Conservation (phyloP, 768 basidiomycete genomes). For the Tricholoma matsutake region DNA sequence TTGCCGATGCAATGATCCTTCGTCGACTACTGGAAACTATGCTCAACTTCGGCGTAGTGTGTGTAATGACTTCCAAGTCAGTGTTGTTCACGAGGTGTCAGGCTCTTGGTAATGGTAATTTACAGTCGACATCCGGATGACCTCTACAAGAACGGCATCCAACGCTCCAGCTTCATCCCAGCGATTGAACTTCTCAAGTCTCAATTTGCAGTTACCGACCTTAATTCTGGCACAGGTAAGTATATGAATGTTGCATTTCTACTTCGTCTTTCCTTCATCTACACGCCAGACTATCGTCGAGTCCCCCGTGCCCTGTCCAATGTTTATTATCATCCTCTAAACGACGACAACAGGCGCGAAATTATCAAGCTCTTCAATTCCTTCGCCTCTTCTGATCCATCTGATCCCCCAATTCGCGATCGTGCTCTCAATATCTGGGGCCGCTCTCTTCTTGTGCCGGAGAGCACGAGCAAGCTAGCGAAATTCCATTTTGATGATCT, state of each 20-base stretch:
- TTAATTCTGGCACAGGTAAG: conserved; percentile 92
- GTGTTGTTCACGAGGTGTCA: conserved; percentile 22
- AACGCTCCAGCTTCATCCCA: conserved; percentile 90
- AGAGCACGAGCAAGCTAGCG: conserved; percentile 77
- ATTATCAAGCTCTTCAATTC: conserved; percentile 83
- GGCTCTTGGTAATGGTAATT: conserved; percentile 2
- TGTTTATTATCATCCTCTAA: conserved; percentile 87
- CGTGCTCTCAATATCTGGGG: conserved; percentile 88
- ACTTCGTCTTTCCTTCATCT: conserved; percentile 3
- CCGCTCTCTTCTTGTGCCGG: conserved; percentile 72
- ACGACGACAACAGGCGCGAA: conserved; percentile 60
- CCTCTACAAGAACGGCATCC: conserved; percentile 98
- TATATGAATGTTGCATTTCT: conserved; percentile 1
- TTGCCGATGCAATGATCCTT: conserved; percentile 97
- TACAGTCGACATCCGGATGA: conserved; percentile 93
- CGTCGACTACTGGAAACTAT: conserved; percentile 85
- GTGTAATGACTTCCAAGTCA: conserved; percentile 96
- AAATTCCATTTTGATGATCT: conserved; percentile 84
- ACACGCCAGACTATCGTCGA: conserved; percentile 80
- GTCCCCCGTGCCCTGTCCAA: conserved; percentile 90
- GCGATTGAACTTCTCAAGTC: conserved; percentile 91
- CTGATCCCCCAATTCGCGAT: conserved; percentile 55
- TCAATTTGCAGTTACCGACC: conserved; percentile 82
- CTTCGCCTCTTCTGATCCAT: conserved; percentile 49
- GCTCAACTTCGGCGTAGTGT: conserved; percentile 85